Conservation (phyloP, 345 rosid species). For the Anastatica hierochuntica region DNA sequence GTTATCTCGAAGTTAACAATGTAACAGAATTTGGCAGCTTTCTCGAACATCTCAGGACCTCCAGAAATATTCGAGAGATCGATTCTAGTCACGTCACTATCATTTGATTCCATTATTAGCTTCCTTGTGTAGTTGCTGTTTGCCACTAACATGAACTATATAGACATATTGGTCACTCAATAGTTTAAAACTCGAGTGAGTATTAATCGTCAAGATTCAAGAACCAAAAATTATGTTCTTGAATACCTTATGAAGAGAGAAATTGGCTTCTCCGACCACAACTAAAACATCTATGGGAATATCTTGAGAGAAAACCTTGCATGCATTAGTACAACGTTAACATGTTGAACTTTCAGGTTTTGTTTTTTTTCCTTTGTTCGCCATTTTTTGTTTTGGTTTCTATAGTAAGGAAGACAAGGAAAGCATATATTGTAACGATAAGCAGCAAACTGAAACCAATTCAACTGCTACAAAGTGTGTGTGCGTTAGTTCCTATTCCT, state of each 20-base stretch:
- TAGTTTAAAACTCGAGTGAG: too few species aligned
- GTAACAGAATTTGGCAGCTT: too few species aligned
- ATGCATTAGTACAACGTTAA: constrained; percentile 13
- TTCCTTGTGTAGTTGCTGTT: too few species aligned
- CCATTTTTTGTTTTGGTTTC: constrained; percentile 12
- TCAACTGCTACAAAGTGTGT: too few species aligned
- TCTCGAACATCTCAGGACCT: too few species aligned
- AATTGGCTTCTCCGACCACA: constrained; percentile 65
- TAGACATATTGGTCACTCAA: too few species aligned
- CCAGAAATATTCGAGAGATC: too few species aligned
- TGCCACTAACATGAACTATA: too few species aligned
- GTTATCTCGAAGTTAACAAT: constrained; percentile 93
- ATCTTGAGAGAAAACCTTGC: constrained; percentile 90
- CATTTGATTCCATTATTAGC: too few species aligned
- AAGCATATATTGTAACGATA: not conserved
- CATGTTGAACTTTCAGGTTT: not conserved
- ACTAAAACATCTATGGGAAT: constrained; percentile 70
- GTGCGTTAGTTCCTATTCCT: not conserved
- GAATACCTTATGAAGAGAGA: constrained; percentile 84
- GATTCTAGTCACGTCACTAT: too few species aligned
- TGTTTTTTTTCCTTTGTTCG: constrained; percentile 11
- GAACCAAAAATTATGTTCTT: not conserved
- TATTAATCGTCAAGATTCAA: too few species aligned
- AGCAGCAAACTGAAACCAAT: not conserved
- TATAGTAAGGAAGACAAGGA: constrained; percentile 16